phyloP scores from a whole-genome alignment of 805 yeast species.

The Cyberlindnera xylosilytica region DNA sequence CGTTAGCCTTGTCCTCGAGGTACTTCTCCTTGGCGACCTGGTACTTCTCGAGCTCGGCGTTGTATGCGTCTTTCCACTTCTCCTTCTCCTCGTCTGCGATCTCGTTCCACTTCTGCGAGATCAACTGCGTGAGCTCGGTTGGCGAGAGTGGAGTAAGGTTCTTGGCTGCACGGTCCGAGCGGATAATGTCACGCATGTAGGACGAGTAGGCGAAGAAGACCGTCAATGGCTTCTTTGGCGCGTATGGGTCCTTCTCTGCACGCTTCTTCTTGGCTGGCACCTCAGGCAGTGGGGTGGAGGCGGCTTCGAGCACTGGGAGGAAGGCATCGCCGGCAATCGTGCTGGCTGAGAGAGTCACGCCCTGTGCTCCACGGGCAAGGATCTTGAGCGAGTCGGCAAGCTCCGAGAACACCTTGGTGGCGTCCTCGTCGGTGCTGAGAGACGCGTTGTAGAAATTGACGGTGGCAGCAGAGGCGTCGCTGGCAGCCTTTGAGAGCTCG shows the following conservation, averaged over 20 bases:
- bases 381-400: conserved; percentile 40
- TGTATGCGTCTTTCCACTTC: conserved; percentile 62
- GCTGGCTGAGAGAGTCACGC: conserved; percentile 27
- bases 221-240: conserved; percentile 93
- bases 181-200: conserved; percentile 65
- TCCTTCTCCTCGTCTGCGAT: conserved; percentile 67
- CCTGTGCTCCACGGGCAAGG: conserved; percentile 35
- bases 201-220: conserved; percentile 79
- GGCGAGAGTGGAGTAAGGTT: conserved; percentile 66
- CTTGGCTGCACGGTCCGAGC: conserved; percentile 59
- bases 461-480: conserved; percentile 77
- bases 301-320: conserved; percentile 14
- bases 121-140: conserved; percentile 73
- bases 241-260: conserved; percentile 79
- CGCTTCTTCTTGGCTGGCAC: conserved; percentile 37
- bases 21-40: conserved; percentile 45
- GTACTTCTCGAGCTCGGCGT: conserved; percentile 41
- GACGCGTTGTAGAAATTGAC: conserved; percentile 66
- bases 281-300: conserved; percentile 7
- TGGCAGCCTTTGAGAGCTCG: conserved; percentile 83
- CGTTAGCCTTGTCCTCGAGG: conserved; percentile 42
- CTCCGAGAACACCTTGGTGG: conserved; percentile 43
- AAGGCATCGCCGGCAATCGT: conserved; percentile 14
- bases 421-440: conserved; percentile 44
- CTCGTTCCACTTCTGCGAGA: conserved; percentile 76